A percentile compares a stretch with the other conserved stretches of the same genome.
These are phyloP conservation scores for Scenedesmus sp. DNA, from an alignment of 163 green algal genomes.

Conservation along the genomic window DNA sequence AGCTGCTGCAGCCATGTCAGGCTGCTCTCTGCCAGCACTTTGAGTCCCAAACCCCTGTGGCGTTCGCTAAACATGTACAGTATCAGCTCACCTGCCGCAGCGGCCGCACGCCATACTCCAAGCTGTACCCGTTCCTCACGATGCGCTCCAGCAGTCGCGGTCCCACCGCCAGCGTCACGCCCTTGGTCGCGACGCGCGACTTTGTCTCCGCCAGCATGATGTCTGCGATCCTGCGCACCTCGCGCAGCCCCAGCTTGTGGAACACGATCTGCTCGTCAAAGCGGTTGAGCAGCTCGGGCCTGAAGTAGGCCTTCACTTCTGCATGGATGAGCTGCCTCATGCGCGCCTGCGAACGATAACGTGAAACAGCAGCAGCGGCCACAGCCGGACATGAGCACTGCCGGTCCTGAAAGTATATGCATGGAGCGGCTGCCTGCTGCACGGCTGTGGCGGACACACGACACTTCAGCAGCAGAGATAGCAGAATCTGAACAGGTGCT, in stretches of 20 bases:
- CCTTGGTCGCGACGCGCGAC: conserved; percentile 54
- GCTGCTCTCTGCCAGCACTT: neutral
- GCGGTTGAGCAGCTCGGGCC: conserved; percentile 83
- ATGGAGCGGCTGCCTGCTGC: too few species aligned
- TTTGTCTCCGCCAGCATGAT: conserved; percentile 73
- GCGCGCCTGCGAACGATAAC: neutral
- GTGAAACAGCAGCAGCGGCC: neutral
- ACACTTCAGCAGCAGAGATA: neutral
- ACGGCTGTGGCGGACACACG: too few species aligned
- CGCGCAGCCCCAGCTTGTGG: conserved; percentile 66
- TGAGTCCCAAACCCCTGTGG: too few species aligned
- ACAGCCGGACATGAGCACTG: neutral
- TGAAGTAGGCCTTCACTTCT: conserved; percentile 87
- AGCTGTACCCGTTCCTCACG: conserved; percentile 64
- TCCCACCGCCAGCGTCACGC: conserved; percentile 45
- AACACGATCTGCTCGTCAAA: conserved; percentile 91
- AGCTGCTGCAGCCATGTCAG: neutral
- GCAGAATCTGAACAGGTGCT: neutral
- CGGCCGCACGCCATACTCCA: conserved; percentile 76
- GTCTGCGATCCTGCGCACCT: conserved; percentile 66
- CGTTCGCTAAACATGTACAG: neutral
- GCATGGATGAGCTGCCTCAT: conserved; percentile 39
- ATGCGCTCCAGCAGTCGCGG: conserved; percentile 61
- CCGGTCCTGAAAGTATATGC: too few species aligned
- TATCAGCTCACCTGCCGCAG: conserved; percentile 59